Evolutionary conservation across 2,329 filamentous ascomycete species (phyloP), one percentile per base, ranked within the genome.

Genomic region (Sarocladium brachiariae): DNA sequence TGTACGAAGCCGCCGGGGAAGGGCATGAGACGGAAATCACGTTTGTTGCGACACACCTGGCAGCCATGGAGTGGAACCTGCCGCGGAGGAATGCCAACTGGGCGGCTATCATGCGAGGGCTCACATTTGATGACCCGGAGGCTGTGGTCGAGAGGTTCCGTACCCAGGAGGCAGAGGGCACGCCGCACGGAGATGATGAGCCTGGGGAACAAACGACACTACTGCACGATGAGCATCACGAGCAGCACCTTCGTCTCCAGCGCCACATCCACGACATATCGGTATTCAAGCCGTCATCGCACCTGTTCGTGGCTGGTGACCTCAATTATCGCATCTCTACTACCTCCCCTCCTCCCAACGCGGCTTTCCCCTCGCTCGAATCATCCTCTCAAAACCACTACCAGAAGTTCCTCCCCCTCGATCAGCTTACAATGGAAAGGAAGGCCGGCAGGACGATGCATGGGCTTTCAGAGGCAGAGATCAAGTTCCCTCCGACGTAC

Each of bases 301-400:
- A 95, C 64, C 73, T 96, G 1, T 95, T 97, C 64, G 75, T 97
- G 43, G 86, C 85, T 0, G 93, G 93, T 21, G 93, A 99, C 65
- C 77, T 99, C 53, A 99, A 99, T 73, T 99, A 99, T 69, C 86
- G 93, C 57, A 95, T 92, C 16, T 81, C 84, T 7, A 77, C 83
- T 54, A 76, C 74, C 1, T 71, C 77, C 0, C 90, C 91, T 1
- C 70, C 74, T 0, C 71, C 77, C 14, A 68, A 74, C 2, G 83
- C 87, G 48, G 73, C 60, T 47, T 89, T 77, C 79, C 93, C 58
- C 66, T 84, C 65, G 71, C 75, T 62, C 59, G 77, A 68, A 63
- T 77, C 61, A 52, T 74, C 77, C 19, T 79, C 80, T 6, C 65
- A 70, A 23, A 67, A 78, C 38, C 81, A 92, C 67, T 90, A 80